These are phyloP conservation scores for Collybia sp. DNA, from an alignment of 768 basidiomycete genomes.

Conservation along the genomic window DNA sequence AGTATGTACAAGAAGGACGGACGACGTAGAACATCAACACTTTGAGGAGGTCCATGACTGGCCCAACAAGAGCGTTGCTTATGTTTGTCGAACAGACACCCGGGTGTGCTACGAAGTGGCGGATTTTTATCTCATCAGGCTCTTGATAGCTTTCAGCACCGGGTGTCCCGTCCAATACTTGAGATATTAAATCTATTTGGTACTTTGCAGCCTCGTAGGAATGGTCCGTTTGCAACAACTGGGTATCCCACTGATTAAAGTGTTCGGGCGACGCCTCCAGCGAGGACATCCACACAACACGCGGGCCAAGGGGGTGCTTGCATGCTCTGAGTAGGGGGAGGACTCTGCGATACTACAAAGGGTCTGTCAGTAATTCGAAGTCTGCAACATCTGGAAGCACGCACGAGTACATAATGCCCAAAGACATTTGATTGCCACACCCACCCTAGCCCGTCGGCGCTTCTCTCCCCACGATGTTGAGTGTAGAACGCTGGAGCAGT, in stretches of 20 bases:
- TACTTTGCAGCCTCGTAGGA: slow-evolving; percentile 76
- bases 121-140: slow-evolving; percentile 22
- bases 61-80: slow-evolving; percentile 37
- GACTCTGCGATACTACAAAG: slow-evolving; percentile 56
- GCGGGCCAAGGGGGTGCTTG: slow-evolving; percentile 35
- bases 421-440: slow-evolving; percentile 87
- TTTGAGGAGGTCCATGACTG: slow-evolving; percentile 44
- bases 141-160: slow-evolving; percentile 29
- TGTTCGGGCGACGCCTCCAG: slow-evolving; percentile 50
- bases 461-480: slow-evolving; percentile 56
- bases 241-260: slow-evolving; percentile 68
- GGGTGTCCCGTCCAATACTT: slow-evolving; percentile 40
- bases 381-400: slow-evolving; percentile 18
- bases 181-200: slow-evolving; percentile 65
- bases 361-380: neutral
- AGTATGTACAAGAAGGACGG: slow-evolving; percentile 16
- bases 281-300: slow-evolving; percentile 81
- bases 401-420: slow-evolving; percentile 72
- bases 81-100: slow-evolving; percentile 69
- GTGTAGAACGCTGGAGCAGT: slow-evolving; percentile 52
- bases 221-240: slow-evolving; percentile 51
- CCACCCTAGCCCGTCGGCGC: slow-evolving; percentile 69
- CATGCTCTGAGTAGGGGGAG: slow-evolving; percentile 47
- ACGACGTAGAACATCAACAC: slow-evolving; percentile 60
- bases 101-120: slow-evolving; percentile 66